Base-by-base conservation (phyloP, 179 eudicot species). In the Monotropa hypopitys region DNA sequence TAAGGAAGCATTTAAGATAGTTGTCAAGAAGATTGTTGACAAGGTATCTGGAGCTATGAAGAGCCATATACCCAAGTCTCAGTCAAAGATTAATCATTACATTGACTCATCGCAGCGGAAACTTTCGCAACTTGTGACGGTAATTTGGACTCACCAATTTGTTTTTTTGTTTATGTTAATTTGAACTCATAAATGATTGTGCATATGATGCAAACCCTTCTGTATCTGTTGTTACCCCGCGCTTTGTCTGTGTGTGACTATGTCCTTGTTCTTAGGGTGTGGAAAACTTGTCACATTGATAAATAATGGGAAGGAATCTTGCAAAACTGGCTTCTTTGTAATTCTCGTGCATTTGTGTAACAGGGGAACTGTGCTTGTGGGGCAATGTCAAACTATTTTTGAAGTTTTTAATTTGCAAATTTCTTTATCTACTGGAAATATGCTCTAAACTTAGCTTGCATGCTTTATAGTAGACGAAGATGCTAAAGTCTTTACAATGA, bases 1-100 rank as follows among this genome's bases (percentile, higher is more conserved):
- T 85, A 95, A 95, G 88, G 99, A 95, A 84, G 99, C 94, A 42
- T 95, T 93, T 85, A 95, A 95, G 85, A 95, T 96, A 43, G 91
- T 95, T 80, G 99, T 95, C 66, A 93, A 95, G 89, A 95, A 95
- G 83, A 93, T 95, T 76, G 97, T 95, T 71, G 99, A 95, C 82
- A 95, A 91, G 85, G 99, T 95, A 21, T 89, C 95, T 67, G 93
- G 97, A 76, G 91, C 99, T 77, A 91, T 91, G 97, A 93, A 89
- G 82, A 86, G 87, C 80, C 97, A 87, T 18, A 45, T 90, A 74
- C 99, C 99, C 45, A 95, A 90, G 84, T 89, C 99, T 65, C 90
- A 93, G 84, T 85, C 87, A 43, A 92, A 93, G 86, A 90, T 95
- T 82, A 87, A 90, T 82, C 97, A 85, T 50, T 95, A 93, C 79